Evolutionary conservation across 2,329 filamentous ascomycete genomes (phyloP), one percentile per base, ranked within the genome.

Genomic region (Diplocarpon rosae): DNA sequence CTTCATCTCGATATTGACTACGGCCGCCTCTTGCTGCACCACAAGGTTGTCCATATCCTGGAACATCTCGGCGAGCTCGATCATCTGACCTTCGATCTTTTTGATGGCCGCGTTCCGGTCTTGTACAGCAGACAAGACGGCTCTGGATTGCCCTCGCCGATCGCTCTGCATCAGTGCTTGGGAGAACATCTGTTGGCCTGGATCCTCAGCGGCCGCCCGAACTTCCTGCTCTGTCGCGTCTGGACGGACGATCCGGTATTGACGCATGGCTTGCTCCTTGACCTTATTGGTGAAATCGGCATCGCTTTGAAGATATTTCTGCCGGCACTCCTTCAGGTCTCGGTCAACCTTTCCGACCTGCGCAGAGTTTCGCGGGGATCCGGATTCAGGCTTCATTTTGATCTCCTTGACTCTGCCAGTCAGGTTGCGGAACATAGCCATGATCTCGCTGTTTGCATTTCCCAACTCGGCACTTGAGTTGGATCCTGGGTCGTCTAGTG

Each of bases 61-160:
- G 76, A 95, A 94, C 43, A 96, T 70, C 65, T 92, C 78, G 5
- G 84, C 78, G 45, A 98, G 72, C 65, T 95, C 85, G 10, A 85
- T 78, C 76, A 96, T 85, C 62, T 93, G 85, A 60, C 77, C 72
- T 69, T 95, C 88, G 60, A 96, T 95, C 73, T 93, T 90, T 66
- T 88, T 78, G 55, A 98, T 84, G 34, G 85, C 88, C 42, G 78
- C 78, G 63, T 95, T 88, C 54, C 92, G 83, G 59, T 85, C 78
- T 63, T 83, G 76, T 30, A 94, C 87, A 53, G 86, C 86, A 55
- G 76, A 76, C 45, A 94, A 73, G 30, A 87, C 86, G 31, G 80
- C 78, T 52, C 83, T 80, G 34, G 87, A 85, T 64, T 93, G 84
- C 39, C 87, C 85, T 61, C 80, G 78, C 59, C 86, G 81, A 65